Evolutionary conservation across 495 filamentous ascomycete genomes (phyloP).

Genomic region (Penicillium antarcticum): DNA sequence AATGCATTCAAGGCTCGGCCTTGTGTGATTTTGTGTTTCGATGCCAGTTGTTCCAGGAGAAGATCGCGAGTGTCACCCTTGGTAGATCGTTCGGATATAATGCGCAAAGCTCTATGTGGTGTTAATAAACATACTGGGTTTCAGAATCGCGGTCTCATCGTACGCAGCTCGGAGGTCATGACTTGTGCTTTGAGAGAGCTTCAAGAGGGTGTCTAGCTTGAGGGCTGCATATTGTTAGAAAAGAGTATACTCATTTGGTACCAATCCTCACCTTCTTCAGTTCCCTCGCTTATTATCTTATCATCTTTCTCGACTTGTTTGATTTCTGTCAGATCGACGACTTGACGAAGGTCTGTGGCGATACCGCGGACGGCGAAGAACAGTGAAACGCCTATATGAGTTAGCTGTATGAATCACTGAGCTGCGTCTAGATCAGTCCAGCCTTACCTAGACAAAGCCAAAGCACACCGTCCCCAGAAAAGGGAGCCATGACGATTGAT

Average conservation of each 20-base stretch:
- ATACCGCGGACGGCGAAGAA: constrained; percentile 48
- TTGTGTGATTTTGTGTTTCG: constrained; percentile 31
- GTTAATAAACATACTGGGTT: constrained; percentile 6
- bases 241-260: neutral
- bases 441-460: constrained; percentile 44
- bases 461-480: constrained; percentile 39
- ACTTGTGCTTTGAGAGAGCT: constrained; percentile 48
- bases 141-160: constrained; percentile 8
- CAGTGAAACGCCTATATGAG: constrained; percentile 36
- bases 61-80: constrained; percentile 40
- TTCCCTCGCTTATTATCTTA: constrained; percentile 44
- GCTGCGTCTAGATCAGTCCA: neutral
- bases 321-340: constrained; percentile 48
- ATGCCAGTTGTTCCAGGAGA: constrained; percentile 40
- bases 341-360: constrained; percentile 40
- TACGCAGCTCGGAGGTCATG: constrained; percentile 52
- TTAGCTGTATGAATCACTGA: neutral
- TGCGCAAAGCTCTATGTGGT: constrained; percentile 39
- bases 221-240: constrained; percentile 30
- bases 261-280: constrained; percentile 40
- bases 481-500: constrained; percentile 33
- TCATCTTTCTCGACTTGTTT: constrained; percentile 44
- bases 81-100: constrained; percentile 46
- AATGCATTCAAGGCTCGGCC: constrained; percentile 41
- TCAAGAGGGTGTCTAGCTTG: constrained; percentile 48